Conservation (phyloP, 495 filamentous ascomycete genomes). For the Hyaloscypha bicolor region DNA sequence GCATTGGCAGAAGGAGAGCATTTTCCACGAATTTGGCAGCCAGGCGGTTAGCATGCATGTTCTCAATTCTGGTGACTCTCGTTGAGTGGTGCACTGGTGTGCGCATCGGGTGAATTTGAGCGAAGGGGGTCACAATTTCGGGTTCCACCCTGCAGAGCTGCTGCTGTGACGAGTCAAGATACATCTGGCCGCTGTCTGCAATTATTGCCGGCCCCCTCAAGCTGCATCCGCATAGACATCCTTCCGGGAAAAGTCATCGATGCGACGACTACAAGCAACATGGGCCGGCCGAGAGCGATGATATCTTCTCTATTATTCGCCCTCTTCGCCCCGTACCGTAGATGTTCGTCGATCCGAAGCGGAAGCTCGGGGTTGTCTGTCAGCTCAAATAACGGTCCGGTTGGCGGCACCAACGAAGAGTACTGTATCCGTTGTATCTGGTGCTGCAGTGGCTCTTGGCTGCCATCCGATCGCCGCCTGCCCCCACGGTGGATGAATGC, state of each 20-base stretch:
- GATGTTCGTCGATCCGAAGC: not conserved
- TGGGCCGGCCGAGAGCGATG: not conserved
- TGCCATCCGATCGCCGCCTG: not conserved
- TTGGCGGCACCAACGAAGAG: not conserved
- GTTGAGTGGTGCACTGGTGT: not conserved
- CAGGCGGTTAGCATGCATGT: not conserved
- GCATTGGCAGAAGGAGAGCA: not conserved
- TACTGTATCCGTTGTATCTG: not conserved
- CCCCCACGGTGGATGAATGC: constrained; percentile 1
- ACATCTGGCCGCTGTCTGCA: not conserved
- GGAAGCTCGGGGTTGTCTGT: not conserved
- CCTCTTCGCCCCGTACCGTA: not conserved
- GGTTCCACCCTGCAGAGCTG: not conserved
- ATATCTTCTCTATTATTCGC: not conserved
- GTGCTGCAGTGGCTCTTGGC: not conserved
- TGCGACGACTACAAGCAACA: too few relatives aligned
- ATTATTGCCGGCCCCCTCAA: not conserved
- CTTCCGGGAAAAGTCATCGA: too few relatives aligned
- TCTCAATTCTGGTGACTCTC: not conserved
- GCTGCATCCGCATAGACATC: too few relatives aligned
- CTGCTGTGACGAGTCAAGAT: not conserved
- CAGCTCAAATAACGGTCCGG: not conserved
- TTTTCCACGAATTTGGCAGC: not conserved
- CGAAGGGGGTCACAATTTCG: not conserved
- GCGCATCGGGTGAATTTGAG: not conserved